Conservation (phyloP, 768 basidiomycete species). For the Kwoniella bestiolae region DNA sequence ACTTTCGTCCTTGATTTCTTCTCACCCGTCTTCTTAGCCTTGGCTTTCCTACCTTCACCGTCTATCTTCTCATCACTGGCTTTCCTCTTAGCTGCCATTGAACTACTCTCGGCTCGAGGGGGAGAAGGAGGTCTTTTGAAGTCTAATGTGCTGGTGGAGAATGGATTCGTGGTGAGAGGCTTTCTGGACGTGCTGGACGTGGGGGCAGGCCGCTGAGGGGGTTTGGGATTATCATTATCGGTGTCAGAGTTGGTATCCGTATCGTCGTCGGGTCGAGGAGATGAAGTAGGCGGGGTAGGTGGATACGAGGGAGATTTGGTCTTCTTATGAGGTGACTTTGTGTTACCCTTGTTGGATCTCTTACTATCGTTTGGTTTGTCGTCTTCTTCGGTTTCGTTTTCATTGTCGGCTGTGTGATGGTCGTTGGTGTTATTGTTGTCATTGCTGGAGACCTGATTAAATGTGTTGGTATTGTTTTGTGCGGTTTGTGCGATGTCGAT, state of each 20-base stretch:
- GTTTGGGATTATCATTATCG: no score
- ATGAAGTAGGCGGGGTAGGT: not conserved
- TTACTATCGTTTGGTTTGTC: no score
- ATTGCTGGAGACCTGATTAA: no score
- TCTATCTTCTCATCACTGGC: not conserved
- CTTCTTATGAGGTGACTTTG: no score
- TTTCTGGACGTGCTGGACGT: not conserved
- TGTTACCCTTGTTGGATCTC: no score
- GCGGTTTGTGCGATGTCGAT: no score
- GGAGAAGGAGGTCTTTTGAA: not conserved
- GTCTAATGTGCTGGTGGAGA: not conserved
- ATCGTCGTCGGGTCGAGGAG: not conserved
- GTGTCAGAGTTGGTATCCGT: no score
- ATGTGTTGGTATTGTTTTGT: no score
- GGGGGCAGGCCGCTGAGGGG: not conserved
- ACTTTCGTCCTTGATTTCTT: not conserved
- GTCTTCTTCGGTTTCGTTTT: no score
- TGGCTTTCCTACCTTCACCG: not conserved
- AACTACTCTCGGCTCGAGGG: not conserved
- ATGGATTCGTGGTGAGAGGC: not conserved
- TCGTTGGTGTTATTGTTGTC: no score
- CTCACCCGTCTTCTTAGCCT: not conserved
- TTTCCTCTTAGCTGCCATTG: not conserved
- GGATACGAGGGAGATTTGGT: not conserved
- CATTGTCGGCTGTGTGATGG: no score